phyloP scores from a whole-genome alignment of 352 stramenopile species.

The Phytophthora constricta region DNA sequence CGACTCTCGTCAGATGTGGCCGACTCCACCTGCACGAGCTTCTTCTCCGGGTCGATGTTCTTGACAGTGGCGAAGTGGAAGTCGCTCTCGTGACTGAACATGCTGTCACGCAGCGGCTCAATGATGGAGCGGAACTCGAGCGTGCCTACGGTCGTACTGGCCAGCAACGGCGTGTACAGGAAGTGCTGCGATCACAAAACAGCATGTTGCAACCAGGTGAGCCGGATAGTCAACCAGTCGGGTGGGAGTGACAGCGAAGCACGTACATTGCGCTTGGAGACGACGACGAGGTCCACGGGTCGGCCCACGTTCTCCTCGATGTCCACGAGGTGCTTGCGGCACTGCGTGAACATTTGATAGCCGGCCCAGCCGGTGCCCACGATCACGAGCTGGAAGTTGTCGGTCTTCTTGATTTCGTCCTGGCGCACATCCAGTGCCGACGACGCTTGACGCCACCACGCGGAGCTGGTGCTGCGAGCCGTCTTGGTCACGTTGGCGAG shows the following conservation, averaged over 20 bases:
- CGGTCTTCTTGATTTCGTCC: slow-evolving; percentile 48
- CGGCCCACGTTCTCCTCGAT: slow-evolving; percentile 59
- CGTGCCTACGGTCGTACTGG: slow-evolving; percentile 94
- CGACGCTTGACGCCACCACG: slow-evolving; percentile 32
- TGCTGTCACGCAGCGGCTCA: slow-evolving; percentile 92
- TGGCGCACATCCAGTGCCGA: slow-evolving; percentile 25
- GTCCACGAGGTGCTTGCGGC: slow-evolving; percentile 69
- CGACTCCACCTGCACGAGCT: slow-evolving; percentile 70
- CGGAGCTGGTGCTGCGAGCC: slow-evolving; percentile 22
- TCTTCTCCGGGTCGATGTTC: slow-evolving; percentile 77
- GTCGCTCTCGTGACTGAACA: slow-evolving; percentile 72
- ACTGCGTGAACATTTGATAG: slow-evolving; percentile 74
- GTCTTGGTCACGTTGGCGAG: slow-evolving; percentile 29
- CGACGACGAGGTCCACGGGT: slow-evolving; percentile 71
- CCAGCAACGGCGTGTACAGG: slow-evolving; percentile 97
- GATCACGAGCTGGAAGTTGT: slow-evolving; percentile 81
- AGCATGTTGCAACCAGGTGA: background rate
- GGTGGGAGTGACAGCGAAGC: too few species aligned
- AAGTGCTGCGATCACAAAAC: slow-evolving; percentile 83
- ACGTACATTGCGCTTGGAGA: slow-evolving; percentile 79
- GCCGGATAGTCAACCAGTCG: too few species aligned
- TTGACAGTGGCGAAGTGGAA: slow-evolving; percentile 77
- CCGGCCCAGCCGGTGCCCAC: slow-evolving; percentile 79
- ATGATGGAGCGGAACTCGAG: slow-evolving; percentile 97
- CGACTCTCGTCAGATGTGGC: slow-evolving; percentile 16